Evolutionary conservation across 2,329 filamentous ascomycete species (phyloP).

Genomic region (Ceratocystis eucalypticola): DNA sequence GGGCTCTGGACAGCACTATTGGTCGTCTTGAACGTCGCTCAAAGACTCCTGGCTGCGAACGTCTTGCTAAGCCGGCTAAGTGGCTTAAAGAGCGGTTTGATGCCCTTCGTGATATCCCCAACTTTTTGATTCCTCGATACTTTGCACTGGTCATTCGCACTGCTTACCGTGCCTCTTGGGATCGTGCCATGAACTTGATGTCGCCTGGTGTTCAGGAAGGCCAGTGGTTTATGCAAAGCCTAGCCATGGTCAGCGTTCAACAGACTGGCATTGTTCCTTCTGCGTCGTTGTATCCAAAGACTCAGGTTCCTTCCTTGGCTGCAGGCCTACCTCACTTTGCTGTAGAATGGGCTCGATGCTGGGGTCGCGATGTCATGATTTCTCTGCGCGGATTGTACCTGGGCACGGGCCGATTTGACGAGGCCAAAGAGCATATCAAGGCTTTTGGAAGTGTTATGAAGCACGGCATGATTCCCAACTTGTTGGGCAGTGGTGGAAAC

Average conservation of each 20-base stretch:
- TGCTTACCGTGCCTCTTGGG: conserved; percentile 71
- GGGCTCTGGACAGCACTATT: conserved; percentile 81
- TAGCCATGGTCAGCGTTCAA: conserved; percentile 85
- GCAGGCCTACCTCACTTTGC: conserved; percentile 91
- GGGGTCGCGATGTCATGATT: conserved; percentile 96
- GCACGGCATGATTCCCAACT: conserved; percentile 95
- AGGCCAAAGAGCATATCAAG: conserved; percentile 85
- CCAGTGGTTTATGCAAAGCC: conserved; percentile 75
- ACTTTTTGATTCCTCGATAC: conserved; percentile 81
- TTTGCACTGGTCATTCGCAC: conserved; percentile 82
- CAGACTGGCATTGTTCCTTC: conserved; percentile 81
- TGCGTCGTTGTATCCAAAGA: conserved; percentile 77
- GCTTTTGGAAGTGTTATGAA: conserved; percentile 94
- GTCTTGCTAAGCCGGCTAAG: conserved; percentile 49
- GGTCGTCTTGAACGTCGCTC: conserved; percentile 62
- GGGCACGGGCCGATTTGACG: conserved; percentile 72
- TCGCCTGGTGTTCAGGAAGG: conserved; percentile 61
- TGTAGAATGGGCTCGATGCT: conserved; percentile 86
- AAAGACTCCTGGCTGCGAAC: conserved; percentile 45
- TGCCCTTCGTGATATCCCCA: conserved; percentile 71
- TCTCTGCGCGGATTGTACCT: conserved; percentile 84
- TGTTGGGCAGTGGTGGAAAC: conserved; percentile 70
- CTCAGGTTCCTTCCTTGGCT: conserved; percentile 71
- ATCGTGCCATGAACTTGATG: conserved; percentile 67
- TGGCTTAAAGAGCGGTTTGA: conserved; percentile 82